A percentile compares a stretch with the other conserved stretches of the same genome.
Evolutionary conservation across 306 rosid genomes (phyloP).

Genomic region (apple (Malus domestica)): ASM211411v1 NC_041799.1:34051001-34051500

Average conservation of each 20-base stretch:
- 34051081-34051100: constrained; percentile 17
- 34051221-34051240: not conserved
- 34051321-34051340: not conserved
- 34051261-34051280: constrained; percentile 22
- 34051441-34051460: not conserved
- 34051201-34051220: too few species aligned
- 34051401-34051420: not conserved
- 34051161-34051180: too few species aligned
- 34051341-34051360: not conserved
- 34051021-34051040: constrained; percentile 27
- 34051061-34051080: constrained; percentile 12
- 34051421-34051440: not conserved
- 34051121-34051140: not conserved
- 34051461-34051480: not conserved
- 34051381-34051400: not conserved
- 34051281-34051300: constrained; percentile 1
- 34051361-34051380: not conserved
- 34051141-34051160: not conserved
- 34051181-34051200: too few species aligned
- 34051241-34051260: constrained; percentile 1
- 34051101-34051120: not conserved
- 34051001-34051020: constrained; percentile 29
- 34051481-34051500: not conserved
- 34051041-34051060: constrained; percentile 5
- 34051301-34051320: constrained; percentile 30